Evolutionary conservation across 1,284 basidiomycete genomes (phyloP).

Genomic region (Vanrija sp.): DNA sequence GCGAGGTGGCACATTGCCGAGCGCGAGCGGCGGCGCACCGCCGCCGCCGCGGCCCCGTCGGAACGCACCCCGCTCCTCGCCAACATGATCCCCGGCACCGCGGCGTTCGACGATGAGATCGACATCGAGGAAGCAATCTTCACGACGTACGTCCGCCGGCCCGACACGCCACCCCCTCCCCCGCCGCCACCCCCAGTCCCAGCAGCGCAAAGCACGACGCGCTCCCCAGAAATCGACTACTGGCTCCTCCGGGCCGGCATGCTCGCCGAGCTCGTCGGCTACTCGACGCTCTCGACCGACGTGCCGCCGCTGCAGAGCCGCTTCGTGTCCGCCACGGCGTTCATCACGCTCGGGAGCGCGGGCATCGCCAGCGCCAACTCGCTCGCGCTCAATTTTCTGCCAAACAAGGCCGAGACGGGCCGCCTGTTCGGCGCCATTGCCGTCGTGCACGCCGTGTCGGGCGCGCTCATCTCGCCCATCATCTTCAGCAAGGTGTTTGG

Average conservation of each 20-base stretch:
- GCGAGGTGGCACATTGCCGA: slow-evolving; percentile 38
- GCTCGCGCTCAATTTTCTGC: slow-evolving; percentile 42
- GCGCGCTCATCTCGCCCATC: slow-evolving; percentile 39
- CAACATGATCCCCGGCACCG: no score
- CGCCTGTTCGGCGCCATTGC: slow-evolving; percentile 45
- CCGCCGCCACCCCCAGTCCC: slow-evolving; percentile 5
- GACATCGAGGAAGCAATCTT: no score
- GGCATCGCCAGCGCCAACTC: slow-evolving; percentile 38
- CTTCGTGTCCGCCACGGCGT: slow-evolving; percentile 35
- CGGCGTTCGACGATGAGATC: no score
- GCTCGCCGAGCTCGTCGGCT: slow-evolving; percentile 58
- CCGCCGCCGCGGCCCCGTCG: not conserved
- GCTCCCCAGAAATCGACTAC: slow-evolving; percentile 41
- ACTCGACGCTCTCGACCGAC: slow-evolving; percentile 52
- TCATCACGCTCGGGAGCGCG: slow-evolving; percentile 36
- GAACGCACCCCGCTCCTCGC: slow-evolving; percentile 9
- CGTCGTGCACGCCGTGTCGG: slow-evolving; percentile 40
- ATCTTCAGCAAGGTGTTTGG: slow-evolving; percentile 41
- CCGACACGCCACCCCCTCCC: not conserved
- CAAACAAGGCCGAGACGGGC: slow-evolving; percentile 38
- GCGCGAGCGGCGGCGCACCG: not conserved
- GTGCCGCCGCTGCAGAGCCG: slow-evolving; percentile 5
- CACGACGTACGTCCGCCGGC: no score
- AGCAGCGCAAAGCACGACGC: slow-evolving; percentile 12
- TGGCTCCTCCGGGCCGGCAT: slow-evolving; percentile 40